These are phyloP conservation scores for Eucalyptus curtisii DNA, from an alignment of 345 rosid genomes.

Conservation along the genomic window DNA sequence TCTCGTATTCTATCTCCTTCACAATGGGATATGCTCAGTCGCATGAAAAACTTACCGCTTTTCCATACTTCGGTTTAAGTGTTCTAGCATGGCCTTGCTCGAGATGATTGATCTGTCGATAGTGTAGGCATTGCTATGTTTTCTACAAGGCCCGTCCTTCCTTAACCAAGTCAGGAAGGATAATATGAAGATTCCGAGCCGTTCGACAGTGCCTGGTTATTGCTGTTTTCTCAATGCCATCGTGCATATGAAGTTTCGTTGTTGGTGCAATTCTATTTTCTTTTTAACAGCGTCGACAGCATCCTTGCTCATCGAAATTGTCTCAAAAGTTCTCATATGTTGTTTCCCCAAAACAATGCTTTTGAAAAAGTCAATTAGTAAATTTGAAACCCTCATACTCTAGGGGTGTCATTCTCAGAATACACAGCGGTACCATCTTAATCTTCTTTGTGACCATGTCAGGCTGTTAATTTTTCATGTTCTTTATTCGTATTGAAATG, in stretches of 20 bases:
- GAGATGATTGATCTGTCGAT: not conserved
- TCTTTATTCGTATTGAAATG: too few relatives aligned
- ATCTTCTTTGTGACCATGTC: too few relatives aligned
- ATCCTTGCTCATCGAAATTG: not conserved
- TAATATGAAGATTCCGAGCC: not conserved
- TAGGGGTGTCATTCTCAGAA: not conserved
- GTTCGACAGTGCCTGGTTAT: not conserved
- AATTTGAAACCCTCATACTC: not conserved
- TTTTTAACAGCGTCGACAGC: not conserved
- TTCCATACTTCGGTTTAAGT: not conserved
- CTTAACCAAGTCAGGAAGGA: not conserved
- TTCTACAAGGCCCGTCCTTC: not conserved
- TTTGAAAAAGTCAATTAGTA: not conserved
- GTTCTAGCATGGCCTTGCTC: not conserved
- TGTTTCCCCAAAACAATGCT: not conserved
- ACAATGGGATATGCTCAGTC: not conserved
- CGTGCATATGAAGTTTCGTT: not conserved
- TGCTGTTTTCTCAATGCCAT: not conserved
- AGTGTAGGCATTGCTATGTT: not conserved
- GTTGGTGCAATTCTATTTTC: not conserved
- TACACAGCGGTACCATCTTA: rapidly evolving
- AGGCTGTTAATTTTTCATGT: too few relatives aligned
- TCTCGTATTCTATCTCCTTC: not conserved
- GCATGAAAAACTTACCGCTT: not conserved
- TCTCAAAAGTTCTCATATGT: not conserved